These are phyloP conservation scores for Euphorbia pulcherrima DNA, from an alignment of 345 rosid genomes.

Conservation along the genomic window DNA sequence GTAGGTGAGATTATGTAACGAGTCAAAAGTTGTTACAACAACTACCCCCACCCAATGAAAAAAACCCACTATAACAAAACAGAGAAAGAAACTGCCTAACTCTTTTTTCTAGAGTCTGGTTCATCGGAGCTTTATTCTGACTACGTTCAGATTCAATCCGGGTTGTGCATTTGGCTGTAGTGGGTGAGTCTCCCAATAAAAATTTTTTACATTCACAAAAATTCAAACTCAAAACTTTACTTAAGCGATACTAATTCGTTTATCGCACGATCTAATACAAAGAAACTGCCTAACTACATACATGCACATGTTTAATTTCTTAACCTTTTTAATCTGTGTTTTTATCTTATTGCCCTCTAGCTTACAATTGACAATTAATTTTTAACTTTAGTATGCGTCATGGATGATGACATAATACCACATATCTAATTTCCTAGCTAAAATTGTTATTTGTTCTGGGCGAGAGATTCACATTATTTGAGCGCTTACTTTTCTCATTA, in stretches of 20 bases:
- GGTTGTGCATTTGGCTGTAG: too few species aligned
- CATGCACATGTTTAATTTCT: not conserved
- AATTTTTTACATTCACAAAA: too few species aligned
- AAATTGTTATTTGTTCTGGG: too few species aligned
- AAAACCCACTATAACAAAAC: not conserved
- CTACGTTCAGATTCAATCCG: too few species aligned
- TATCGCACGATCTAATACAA: too few species aligned
- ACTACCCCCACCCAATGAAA: not conserved
- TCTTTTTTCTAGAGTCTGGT: too few species aligned
- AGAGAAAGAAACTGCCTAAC: not conserved
- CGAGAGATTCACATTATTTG: too few species aligned
- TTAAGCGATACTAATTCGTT: too few species aligned
- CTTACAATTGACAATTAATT: not conserved
- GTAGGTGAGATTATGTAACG: not conserved
- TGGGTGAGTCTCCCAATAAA: too few species aligned
- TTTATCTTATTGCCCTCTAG: not conserved
- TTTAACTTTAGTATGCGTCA: not conserved
- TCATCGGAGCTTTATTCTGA: too few species aligned
- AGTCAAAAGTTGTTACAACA: conserved; percentile 18
- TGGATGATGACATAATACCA: not conserved
- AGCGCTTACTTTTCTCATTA: not conserved
- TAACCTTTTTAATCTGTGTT: not conserved
- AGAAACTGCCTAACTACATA: not conserved
- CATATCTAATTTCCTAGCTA: too few species aligned
- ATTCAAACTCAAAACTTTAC: too few species aligned